These are phyloP conservation scores for Physcomitrellopsis africana DNA, from an alignment of 225 moss, liverwort and hornwort genomes.

Conservation along the genomic window DNA sequence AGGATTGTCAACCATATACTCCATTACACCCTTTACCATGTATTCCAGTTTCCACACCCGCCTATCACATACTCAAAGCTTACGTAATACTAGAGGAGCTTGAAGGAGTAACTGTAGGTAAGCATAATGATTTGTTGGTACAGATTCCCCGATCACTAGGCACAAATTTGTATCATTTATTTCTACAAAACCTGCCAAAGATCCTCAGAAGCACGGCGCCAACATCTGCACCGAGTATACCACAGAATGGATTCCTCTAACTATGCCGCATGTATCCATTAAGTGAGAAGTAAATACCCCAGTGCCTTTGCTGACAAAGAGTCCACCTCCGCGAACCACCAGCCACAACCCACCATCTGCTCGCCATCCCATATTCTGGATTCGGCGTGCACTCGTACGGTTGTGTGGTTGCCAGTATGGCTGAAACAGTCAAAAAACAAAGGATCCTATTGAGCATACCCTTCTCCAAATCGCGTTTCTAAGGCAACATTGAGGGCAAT, in stretches of 20 bases:
- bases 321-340: conserved; percentile 82
- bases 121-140: neutral
- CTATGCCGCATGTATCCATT: neutral
- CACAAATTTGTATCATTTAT: neutral
- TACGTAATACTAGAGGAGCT: neutral
- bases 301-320: conserved; percentile 77
- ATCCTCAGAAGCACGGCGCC: neutral
- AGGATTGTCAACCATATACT: neutral
- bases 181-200: neutral
- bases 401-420: conserved; percentile 74
- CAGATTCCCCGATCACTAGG: neutral
- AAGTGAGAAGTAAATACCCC: conserved; percentile 46
- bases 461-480: neutral
- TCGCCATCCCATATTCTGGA: conserved; percentile 94
- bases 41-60: neutral
- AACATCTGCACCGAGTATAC: too few relatives aligned
- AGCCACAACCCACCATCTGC: conserved; percentile 90
- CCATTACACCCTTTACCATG: neutral
- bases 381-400: conserved; percentile 70
- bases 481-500: neutral
- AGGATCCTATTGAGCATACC: neutral
- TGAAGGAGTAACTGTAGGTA: neutral
- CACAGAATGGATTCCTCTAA: too few relatives aligned
- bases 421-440: conserved; percentile 33
- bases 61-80: neutral